Evolutionary conservation across 139 green algal genomes (phyloP), one percentile per base, ranked within the genome.

Genomic region (Micractinium conductrix): DNA sequence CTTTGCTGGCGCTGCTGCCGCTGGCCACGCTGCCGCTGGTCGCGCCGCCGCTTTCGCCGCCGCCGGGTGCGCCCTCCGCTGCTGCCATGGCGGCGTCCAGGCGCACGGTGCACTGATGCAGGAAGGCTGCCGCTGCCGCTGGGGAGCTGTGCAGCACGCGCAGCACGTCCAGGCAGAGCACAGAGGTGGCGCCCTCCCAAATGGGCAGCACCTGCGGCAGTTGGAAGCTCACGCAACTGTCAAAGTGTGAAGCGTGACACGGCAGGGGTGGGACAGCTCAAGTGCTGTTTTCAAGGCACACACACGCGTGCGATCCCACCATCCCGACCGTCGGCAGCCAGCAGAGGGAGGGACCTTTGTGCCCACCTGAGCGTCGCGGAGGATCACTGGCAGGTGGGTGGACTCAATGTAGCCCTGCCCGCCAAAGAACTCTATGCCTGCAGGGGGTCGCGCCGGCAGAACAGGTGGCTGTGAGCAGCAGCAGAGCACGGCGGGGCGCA

Each of bases 131-230:
- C 2, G 63, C 79, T 4, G 79, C 63, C 43, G 44, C 44, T 7
- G 42, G 44, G 79, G 43, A 21, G 35, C 53, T 42, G 30, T 40
- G 33, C 81, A 86, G 70, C 81, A 73, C 81, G 53, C 81, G 81
- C 68, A 86, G 70, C 70, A 86, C 7, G 42, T 86, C 81, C 70
- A 86, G 81, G 3, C n/a, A 48, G 0, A 80, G 69, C 81, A 86
- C 81, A 4, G 63, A 55, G 0, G 81, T 86, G 53, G 81, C 65
- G 5, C 81, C 81, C 70, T 86, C 81, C 81, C 81, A 86, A n/a
- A 86, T 86, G 70, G 81, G 81, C 81, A 86, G 81, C 53, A 86
- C 81, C 80, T 85, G 80, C 33, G 38, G 37, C 10, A 10, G 48
- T 58, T 10, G 48, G 48, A n/a, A n/a, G n/a, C n/a, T n/a, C n/a